These are phyloP conservation scores for Chlorencoelia australis DNA, from an alignment of 2,329 filamentous ascomycete species.

Conservation along the genomic window DNA sequence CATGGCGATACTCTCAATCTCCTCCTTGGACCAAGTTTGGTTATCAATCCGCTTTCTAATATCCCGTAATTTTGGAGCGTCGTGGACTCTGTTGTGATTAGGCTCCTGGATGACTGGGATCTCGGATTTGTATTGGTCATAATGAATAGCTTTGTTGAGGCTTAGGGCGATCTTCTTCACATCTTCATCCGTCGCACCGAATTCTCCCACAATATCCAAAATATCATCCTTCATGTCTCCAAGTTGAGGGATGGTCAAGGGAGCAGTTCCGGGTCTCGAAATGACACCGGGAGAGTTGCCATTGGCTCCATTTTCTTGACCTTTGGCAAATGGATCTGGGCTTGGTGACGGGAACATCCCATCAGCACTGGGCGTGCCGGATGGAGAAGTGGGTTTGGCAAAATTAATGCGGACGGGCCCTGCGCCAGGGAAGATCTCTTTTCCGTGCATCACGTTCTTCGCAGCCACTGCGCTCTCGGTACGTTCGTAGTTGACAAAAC, in stretches of 20 bases:
- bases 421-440: conserved; percentile 95
- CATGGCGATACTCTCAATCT: conserved; percentile 85
- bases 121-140: conserved; percentile 63
- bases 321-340: conserved; percentile 66
- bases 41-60: conserved; percentile 98
- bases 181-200: conserved; percentile 78
- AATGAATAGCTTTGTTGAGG: conserved; percentile 69
- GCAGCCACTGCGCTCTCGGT: conserved; percentile 85
- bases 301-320: conserved; percentile 37
- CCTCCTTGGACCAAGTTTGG: conserved; percentile 70
- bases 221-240: conserved; percentile 76
- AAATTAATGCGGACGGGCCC: conserved; percentile 94
- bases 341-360: conserved; percentile 85
- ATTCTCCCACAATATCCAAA: conserved; percentile 73
- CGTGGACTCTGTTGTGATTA: conserved; percentile 78
- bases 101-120: conserved; percentile 86
- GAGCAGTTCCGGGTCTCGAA: conserved; percentile 35
- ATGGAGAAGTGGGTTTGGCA: conserved; percentile 86
- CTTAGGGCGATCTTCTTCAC: conserved; percentile 58
- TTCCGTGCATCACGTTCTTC: conserved; percentile 80
- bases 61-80: conserved; percentile 88
- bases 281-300: conserved; percentile 31
- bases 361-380: conserved; percentile 80
- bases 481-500: conserved; percentile 94
- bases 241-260: conserved; percentile 62